Evolutionary conservation across 129 eudicot genomes (phyloP), one percentile per base, ranked within the genome.

Genomic region (Ambrosia trifida): DNA sequence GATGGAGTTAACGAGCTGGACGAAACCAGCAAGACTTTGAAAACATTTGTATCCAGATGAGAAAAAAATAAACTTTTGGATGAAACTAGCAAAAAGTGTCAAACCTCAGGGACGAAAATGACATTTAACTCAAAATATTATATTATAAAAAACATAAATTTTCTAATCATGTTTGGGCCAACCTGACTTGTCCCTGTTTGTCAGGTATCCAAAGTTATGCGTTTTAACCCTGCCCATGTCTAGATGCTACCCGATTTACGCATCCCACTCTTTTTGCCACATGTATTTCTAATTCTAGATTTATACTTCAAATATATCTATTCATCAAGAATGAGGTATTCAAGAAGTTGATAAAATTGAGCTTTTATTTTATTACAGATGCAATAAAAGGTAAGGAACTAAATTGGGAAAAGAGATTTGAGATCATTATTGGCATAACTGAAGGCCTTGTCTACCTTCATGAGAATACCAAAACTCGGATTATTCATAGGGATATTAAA

Each of bases 371-470:
- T 64, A 50, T 12, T 50, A 47, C 85, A 91, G 97, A 91, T 83
- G 56, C 82, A 52, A 77, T 2, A 64, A 73, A 57, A 61, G 96
- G 97, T 9, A 86, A 80, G 73, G 69, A 80, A 33, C 68, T 92
- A 32, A 86, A 71, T 80, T 86, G 96, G 96, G 87, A 86, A 84
- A 92, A 79, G 79, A 86, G 91, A 79, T 84, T 76, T 61, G 81
- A 80, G 68, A 87, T 87, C 45, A 85, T 87, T 14, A 80, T 83
- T 7, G 95, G 91, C 11, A 83, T 80, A 61, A 83, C 89, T 20
- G 91, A 90, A 83, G 96, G 98, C 13, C 79, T 92, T 61, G 95
- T 85, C 9, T 86, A 91, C 86, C 96, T 91, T 62, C 98, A 91
- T 61, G 96, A 88, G 56, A 88, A 88, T 76, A 78, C 83, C 47